Evolutionary conservation across 2,329 filamentous ascomycete genomes (phyloP).

Genomic region (Tolypocladium ovalisporum): DNA sequence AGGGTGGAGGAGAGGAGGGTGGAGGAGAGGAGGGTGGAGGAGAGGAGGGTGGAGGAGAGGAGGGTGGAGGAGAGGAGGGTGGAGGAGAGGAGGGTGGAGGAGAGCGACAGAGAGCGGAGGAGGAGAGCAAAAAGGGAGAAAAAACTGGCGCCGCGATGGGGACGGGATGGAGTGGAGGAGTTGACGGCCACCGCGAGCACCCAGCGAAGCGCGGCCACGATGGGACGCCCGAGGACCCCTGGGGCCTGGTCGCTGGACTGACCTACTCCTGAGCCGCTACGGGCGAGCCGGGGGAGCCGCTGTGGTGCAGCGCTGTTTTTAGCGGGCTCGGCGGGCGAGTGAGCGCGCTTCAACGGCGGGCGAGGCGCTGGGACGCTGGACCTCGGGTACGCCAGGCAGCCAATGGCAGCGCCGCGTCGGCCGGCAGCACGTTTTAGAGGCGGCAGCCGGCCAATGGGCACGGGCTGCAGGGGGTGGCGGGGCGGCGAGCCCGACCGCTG

Average conservation of each 20-base stretch:
- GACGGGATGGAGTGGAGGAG: neutral
- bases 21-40: too few relatives aligned
- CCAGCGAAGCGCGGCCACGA: neutral
- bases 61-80: too few relatives aligned
- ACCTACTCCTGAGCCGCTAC: neutral
- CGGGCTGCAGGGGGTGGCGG: neutral
- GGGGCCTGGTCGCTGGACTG: neutral
- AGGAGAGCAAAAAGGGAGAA: constrained; percentile 20
- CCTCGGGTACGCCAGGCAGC: neutral
- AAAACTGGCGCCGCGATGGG: constrained; percentile 14
- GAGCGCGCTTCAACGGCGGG: neutral
- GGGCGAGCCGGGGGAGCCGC: neutral
- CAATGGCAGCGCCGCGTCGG: neutral
- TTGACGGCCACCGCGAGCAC: neutral
- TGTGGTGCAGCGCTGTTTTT: neutral
- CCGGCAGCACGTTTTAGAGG: neutral
- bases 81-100: neutral
- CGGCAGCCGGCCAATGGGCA: neutral
- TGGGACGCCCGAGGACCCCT: neutral
- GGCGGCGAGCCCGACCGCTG: neutral
- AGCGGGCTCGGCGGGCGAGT: neutral
- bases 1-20: too few relatives aligned
- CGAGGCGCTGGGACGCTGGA: neutral
- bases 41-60: too few relatives aligned
- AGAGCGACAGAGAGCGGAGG: constrained; percentile 13